Base-by-base conservation (phyloP, 2,329 filamentous ascomycete species). In the Apiospora marii region DNA sequence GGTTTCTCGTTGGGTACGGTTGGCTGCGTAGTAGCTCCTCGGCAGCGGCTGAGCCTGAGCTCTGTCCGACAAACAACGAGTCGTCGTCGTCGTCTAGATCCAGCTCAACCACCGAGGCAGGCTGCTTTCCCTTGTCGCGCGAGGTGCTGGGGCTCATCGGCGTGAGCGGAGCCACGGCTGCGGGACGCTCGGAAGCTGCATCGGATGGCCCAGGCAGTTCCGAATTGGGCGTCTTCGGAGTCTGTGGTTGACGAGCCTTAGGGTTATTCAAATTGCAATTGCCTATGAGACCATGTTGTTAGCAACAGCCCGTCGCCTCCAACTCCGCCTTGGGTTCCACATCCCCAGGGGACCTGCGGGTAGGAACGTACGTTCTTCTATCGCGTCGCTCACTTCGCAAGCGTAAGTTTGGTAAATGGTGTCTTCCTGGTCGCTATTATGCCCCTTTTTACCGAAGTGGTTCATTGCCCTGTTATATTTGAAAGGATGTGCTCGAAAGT, bases 401-500 rank as follows among this genome's bases (percentile, higher is more conserved):
- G 68, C 68, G 27, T 43, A 58, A 0, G 1, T 24, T 24, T 5
- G 19, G 7, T 58, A 58, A 12, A 70, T 70, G 10, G 2, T 4
- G 22, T 70, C 24, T 3, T 51, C 68, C 27, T 24, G 2, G 19
- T 27, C 27, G 34, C 27, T 70, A 19, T 8, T 22, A 24, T 70
- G 68, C 5, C 19, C 19, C 8, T 12, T 7, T 3, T 19, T 48
- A 19, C 48, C n/a, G 19, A 70, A 70, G 48, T 70, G 68, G 8
- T 58, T 51, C 30, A 51, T 1, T 19, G 68, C 68, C n/a, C 30
- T 43, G 30, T 41, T 58, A 14, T n/a, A 24, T 22, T 51, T 49
- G 22, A 70, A 70, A 12, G 68, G 68, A 24, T 70, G 37, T 10
- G 46, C 68, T 43, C 14, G 48, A 34, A 70, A 70, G 68, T 70